These are phyloP conservation scores for Xylaria sp. DNA, from an alignment of 2,329 filamentous ascomycete genomes.

Conservation along the genomic window DNA sequence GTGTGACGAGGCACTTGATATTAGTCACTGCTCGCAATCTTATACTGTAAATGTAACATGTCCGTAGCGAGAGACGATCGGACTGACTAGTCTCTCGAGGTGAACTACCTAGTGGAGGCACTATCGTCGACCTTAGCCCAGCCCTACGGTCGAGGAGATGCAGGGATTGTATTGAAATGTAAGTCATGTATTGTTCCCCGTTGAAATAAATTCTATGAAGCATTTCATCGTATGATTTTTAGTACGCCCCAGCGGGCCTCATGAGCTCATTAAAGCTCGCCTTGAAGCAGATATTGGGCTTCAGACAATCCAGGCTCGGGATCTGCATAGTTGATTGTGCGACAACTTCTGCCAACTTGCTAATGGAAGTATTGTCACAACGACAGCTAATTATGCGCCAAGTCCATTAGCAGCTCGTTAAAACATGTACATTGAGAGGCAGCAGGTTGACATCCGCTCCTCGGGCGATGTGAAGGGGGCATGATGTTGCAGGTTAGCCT, in stretches of 20 bases:
- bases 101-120: constrained; percentile 6
- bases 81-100: constrained; percentile 1
- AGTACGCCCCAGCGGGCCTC: constrained; percentile 2
- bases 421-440: constrained; percentile 12
- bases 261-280: background rate
- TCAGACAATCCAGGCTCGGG: constrained; percentile 4
- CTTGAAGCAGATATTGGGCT: constrained; percentile 9
- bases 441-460: background rate
- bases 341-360: background rate
- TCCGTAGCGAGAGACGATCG: constrained; percentile 10
- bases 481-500: constrained; percentile 30
- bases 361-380: background rate
- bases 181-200: constrained; percentile 11
- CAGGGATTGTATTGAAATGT: constrained; percentile 23
- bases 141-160: constrained; percentile 27
- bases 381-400: constrained; percentile 5
- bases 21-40: constrained; percentile 6
- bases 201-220: constrained; percentile 6
- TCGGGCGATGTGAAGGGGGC: constrained; percentile 26
- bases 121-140: constrained; percentile 16
- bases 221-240: constrained; percentile 29
- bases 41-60: constrained; percentile 1
- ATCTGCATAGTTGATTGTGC: background rate
- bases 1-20: constrained; percentile 18
- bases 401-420: constrained; percentile 1